phyloP scores from a whole-genome alignment of 2,329 filamentous ascomycete species.

The Macrophomina phaseolina region DNA sequence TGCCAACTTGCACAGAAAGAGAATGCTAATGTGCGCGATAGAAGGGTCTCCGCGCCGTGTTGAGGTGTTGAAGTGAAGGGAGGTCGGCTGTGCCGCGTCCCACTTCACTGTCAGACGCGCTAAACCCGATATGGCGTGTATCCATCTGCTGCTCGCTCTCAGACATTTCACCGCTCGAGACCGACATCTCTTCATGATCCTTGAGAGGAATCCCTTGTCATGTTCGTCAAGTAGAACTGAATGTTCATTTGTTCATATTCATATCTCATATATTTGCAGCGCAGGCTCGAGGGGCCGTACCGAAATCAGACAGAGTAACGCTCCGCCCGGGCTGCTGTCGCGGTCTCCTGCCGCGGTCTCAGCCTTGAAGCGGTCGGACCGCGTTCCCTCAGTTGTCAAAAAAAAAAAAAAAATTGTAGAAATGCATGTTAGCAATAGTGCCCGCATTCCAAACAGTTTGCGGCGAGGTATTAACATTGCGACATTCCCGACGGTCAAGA shows the following conservation, averaged over 20 bases:
- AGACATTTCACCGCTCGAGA: neutral
- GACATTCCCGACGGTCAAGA: neutral
- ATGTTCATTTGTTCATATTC: neutral
- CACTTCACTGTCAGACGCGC: conserved; percentile 17
- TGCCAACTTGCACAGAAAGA: conserved; percentile 2
- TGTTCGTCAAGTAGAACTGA: no score
- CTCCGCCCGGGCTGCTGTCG: neutral
- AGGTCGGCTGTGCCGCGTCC: conserved; percentile 20
- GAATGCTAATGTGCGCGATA: neutral
- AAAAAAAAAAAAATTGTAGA: no score
- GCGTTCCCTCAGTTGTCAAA: no score
- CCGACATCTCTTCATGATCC: no score
- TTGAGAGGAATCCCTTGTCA: no score
- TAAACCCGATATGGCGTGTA: neutral
- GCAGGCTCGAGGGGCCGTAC: neutral
- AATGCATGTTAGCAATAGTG: no score
- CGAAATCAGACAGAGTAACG: neutral
- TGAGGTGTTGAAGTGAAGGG: conserved; percentile 13
- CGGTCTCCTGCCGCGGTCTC: neutral
- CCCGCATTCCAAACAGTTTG: no score
- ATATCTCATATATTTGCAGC: neutral
- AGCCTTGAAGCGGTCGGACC: no score
- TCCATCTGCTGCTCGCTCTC: no score
- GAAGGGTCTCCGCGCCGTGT: neutral
- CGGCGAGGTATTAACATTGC: no score